Conservation (phyloP, 1,139 yeast genomes). For the Magnusiomyces ingens region DNA sequence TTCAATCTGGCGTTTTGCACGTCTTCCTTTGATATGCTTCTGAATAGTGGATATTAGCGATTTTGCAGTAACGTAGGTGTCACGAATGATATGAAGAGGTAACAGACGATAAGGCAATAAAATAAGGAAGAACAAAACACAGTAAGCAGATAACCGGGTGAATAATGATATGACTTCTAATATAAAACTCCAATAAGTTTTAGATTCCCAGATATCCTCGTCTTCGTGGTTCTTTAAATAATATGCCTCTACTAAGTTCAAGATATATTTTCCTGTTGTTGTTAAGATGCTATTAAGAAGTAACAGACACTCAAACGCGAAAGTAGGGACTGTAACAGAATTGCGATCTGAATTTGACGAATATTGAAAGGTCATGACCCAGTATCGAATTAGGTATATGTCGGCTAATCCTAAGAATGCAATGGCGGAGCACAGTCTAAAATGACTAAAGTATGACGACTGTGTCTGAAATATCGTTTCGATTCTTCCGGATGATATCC, state of each 20-base stretch:
- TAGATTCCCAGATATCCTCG: slow-evolving; percentile 67
- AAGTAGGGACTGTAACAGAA: slow-evolving; percentile 41
- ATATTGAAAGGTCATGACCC: slow-evolving; percentile 40
- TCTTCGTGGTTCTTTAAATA: slow-evolving; percentile 44
- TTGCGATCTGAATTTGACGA: slow-evolving; percentile 4
- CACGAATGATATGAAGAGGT: slow-evolving; percentile 64
- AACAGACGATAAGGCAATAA: slow-evolving; percentile 41
- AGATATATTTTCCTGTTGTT: slow-evolving; percentile 42
- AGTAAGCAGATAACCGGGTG: slow-evolving; percentile 39
- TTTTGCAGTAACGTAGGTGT: slow-evolving; percentile 50
- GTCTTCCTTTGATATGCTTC: slow-evolving; percentile 50
- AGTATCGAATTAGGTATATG: slow-evolving; percentile 45
- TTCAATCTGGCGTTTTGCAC: slow-evolving; percentile 61
- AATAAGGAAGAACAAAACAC: slow-evolving; percentile 45
- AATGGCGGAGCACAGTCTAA: slow-evolving; percentile 37
- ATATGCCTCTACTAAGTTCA: slow-evolving; percentile 54
- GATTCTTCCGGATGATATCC: slow-evolving; percentile 48
- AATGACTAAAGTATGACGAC: slow-evolving; percentile 30
- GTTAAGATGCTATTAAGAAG: slow-evolving; percentile 51
- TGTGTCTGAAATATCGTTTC: slow-evolving; percentile 32
- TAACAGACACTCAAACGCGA: slow-evolving; percentile 73
- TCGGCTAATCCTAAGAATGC: slow-evolving; percentile 45
- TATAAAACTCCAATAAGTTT: slow-evolving; percentile 52
- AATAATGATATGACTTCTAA: slow-evolving; percentile 47
- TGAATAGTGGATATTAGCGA: slow-evolving; percentile 45